Evolutionary conservation across 2,329 filamentous ascomycete genomes (phyloP).

Genomic region (Paraphaeosphaeria sporulosa): DNA sequence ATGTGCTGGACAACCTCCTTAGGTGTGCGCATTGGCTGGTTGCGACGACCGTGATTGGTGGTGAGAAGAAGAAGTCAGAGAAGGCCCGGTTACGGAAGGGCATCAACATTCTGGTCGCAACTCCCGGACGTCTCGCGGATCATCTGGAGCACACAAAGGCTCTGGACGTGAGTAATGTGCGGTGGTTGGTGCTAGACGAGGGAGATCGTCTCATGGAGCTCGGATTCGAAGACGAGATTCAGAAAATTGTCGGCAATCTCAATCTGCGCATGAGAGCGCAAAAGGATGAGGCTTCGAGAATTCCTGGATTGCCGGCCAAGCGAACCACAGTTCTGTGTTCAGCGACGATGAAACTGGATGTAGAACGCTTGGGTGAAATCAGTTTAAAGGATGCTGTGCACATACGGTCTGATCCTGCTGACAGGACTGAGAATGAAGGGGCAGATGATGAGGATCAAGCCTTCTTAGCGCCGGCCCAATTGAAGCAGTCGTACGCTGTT

Average conservation of each 20-base stretch:
- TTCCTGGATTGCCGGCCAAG: conserved; percentile 73
- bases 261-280: conserved; percentile 68
- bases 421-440: conserved; percentile 59
- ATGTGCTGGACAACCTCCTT: conserved; percentile 83
- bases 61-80: conserved; percentile 79
- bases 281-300: conserved; percentile 66
- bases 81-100: conserved; percentile 94
- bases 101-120: conserved; percentile 94
- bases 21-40: conserved; percentile 95
- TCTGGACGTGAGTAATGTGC: conserved; percentile 84
- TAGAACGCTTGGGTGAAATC: conserved; percentile 91
- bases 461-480: conserved; percentile 86
- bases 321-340: conserved; percentile 92
- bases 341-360: conserved; percentile 97
- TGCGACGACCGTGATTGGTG: conserved; percentile 80
- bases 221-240: conserved; percentile 93
- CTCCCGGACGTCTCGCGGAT: conserved; percentile 88
- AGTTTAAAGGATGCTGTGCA: conserved; percentile 92
- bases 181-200: conserved; percentile 95
- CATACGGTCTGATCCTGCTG: conserved; percentile 72
- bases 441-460: conserved; percentile 57
- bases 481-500: conserved; percentile 90
- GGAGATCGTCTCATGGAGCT: conserved; percentile 98
- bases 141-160: conserved; percentile 92
- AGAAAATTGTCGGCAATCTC: conserved; percentile 82